Evolutionary conservation across 2,329 filamentous ascomycete species (phyloP).

Genomic region (Aspergillus thermomutatus): DNA sequence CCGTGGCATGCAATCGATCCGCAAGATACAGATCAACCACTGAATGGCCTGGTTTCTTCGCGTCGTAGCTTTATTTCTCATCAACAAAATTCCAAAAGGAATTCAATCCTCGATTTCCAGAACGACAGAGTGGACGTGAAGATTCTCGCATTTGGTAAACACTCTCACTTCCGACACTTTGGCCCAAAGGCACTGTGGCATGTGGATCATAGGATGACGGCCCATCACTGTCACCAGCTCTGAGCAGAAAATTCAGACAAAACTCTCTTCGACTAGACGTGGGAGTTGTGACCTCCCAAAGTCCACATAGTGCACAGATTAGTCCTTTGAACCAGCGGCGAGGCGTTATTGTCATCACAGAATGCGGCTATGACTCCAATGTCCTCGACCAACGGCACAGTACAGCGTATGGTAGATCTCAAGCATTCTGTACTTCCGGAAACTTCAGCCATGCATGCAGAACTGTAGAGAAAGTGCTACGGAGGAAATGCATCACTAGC

Average conservation of each 20-base stretch:
- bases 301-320: conserved; percentile 44
- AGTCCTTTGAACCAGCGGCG: conserved; percentile 13
- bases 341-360: conserved; percentile 31
- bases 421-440: conserved; percentile 44
- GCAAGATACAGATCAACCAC: conserved; percentile 80
- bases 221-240: conserved; percentile 1
- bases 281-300: conserved; percentile 23
- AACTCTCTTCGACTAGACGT: conserved; percentile 38
- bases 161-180: conserved; percentile 41
- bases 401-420: conserved; percentile 84
- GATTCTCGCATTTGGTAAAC: conserved; percentile 49
- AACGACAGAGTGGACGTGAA: conserved; percentile 71
- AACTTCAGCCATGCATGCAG: conserved; percentile 32
- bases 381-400: conserved; percentile 71
- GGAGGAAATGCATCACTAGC: conserved; percentile 14
- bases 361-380: conserved; percentile 50
- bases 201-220: not conserved
- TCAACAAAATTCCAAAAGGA: conserved; percentile 31
- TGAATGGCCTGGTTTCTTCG: conserved; percentile 36
- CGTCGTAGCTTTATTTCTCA: not conserved
- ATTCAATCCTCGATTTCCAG: conserved; percentile 66
- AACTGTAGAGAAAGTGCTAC: conserved; percentile 21
- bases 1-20: conserved; percentile 60
- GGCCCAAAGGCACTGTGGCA: conserved; percentile 17
- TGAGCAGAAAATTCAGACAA: conserved; percentile 41